A percentile compares a stretch with the other conserved stretches of the same genome.
Conservation (phyloP, 225 moss, liverwort and hornwort genomes). For the Ulota crispa region DNA sequence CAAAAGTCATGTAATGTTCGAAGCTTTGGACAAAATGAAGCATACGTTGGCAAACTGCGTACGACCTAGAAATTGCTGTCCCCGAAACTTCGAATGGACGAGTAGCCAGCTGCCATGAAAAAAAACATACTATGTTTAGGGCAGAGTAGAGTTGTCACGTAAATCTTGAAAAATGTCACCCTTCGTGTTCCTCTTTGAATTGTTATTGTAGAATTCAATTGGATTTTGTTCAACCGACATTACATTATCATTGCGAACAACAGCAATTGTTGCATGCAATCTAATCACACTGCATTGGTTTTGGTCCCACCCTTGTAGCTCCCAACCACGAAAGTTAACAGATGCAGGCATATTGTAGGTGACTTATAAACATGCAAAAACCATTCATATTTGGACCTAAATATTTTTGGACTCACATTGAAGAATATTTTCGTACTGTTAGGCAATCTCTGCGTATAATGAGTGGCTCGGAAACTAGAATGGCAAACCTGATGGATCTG, state of each 20-base stretch:
- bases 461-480: background rate
- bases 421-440: background rate
- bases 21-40: constrained; percentile 94
- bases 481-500: constrained; percentile 84
- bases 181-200: too few species aligned
- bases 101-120: constrained; percentile 66
- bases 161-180: too few species aligned
- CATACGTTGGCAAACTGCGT: constrained; percentile 95
- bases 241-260: too few species aligned
- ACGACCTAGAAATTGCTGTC: constrained; percentile 79
- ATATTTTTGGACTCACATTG: background rate
- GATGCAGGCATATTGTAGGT: background rate
- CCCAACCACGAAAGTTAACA: too few species aligned
- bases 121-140: constrained; percentile 17
- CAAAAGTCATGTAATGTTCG: constrained; percentile 99
- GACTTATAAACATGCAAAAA: constrained; percentile 5
- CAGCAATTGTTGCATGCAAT: too few species aligned
- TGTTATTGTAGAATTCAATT: too few species aligned
- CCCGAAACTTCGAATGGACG: constrained; percentile 75
- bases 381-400: constrained; percentile 10
- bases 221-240: too few species aligned
- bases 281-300: too few species aligned
- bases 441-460: background rate
- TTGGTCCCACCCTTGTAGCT: too few species aligned
- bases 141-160: too few species aligned